These are phyloP conservation scores for Venturia nashicola DNA, from an alignment of 2,329 filamentous ascomycete species.

Conservation along the genomic window DNA sequence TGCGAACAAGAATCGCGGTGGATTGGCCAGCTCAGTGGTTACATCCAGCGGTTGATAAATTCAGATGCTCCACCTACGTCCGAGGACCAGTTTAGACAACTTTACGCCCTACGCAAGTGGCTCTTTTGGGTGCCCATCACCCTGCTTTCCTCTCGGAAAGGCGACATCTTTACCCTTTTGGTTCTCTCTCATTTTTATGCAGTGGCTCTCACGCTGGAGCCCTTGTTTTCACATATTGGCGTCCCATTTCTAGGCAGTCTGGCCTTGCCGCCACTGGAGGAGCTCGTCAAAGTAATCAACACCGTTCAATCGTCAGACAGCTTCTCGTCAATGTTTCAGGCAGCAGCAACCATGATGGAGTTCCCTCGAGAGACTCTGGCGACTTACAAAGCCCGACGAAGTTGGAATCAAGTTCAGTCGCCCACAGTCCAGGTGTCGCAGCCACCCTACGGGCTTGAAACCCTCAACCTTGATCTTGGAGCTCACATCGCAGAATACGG, in stretches of 20 bases:
- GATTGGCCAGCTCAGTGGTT: slow-evolving; percentile 35
- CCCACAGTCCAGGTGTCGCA: slow-evolving; percentile 20
- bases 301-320: slow-evolving; percentile 42
- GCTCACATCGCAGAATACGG: slow-evolving; percentile 28
- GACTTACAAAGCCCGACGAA: slow-evolving; percentile 27
- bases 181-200: slow-evolving; percentile 89
- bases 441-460: slow-evolving; percentile 25
- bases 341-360: slow-evolving; percentile 33
- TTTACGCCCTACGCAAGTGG: slow-evolving; percentile 82
- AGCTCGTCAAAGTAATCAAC: slow-evolving; percentile 66
- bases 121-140: slow-evolving; percentile 90
- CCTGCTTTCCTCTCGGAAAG: slow-evolving; percentile 64
- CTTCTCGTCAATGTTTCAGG: slow-evolving; percentile 28
- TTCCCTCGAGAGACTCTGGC: slow-evolving; percentile 31
- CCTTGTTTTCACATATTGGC: slow-evolving; percentile 82
- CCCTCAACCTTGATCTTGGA: slow-evolving; percentile 26
- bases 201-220: slow-evolving; percentile 74
- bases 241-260: slow-evolving; percentile 62
- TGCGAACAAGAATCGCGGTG: slow-evolving; percentile 35
- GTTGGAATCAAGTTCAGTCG: slow-evolving; percentile 27
- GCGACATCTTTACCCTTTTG: slow-evolving; percentile 65
- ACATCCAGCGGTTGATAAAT: slow-evolving; percentile 31
- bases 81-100: slow-evolving; percentile 77
- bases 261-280: slow-evolving; percentile 69
- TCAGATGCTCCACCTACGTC: slow-evolving; percentile 37